A percentile compares a stretch with the other conserved stretches of the same genome.
Evolutionary conservation across 2,329 filamentous ascomycete genomes (phyloP).

Genomic region (Diaporthe vexans): DNA sequence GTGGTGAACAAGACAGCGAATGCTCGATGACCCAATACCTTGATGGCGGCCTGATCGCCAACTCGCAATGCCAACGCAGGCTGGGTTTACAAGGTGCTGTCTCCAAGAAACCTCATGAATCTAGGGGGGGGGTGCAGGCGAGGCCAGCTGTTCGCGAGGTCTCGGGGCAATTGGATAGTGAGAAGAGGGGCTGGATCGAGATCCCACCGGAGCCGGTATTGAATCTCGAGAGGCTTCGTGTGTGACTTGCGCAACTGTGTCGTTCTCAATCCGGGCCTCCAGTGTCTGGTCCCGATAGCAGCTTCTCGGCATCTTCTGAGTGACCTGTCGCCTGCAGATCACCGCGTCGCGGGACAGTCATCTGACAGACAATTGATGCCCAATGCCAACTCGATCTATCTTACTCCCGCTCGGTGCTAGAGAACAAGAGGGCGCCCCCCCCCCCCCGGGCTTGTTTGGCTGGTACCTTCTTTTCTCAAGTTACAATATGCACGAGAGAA

Average conservation of each 20-base stretch:
- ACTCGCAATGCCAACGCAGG: background rate
- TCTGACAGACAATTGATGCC: conserved; percentile 30
- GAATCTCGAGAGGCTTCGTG: background rate
- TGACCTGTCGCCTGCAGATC: conserved; percentile 14
- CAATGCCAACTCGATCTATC: conserved; percentile 20
- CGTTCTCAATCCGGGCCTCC: background rate
- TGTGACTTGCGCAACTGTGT: background rate
- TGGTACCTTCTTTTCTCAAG: background rate
- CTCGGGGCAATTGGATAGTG: background rate
- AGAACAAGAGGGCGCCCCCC: no score
- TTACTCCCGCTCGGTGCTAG: background rate
- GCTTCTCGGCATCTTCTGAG: conserved; percentile 9
- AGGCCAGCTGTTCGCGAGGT: background rate
- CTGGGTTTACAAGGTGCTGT: background rate
- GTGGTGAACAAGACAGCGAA: background rate
- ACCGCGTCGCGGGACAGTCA: conserved; percentile 21
- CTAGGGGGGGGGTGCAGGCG: background rate
- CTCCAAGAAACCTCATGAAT: background rate
- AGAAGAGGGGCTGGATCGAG: conserved; percentile 3
- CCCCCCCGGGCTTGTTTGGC: background rate
- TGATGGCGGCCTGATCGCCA: background rate
- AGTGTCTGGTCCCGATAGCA: background rate
- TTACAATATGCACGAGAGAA: background rate
- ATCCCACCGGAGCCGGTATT: background rate
- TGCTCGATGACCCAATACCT: background rate